Evolutionary conservation across 2,329 filamentous ascomycete genomes (phyloP).

Genomic region (Fusarium sp.): DNA sequence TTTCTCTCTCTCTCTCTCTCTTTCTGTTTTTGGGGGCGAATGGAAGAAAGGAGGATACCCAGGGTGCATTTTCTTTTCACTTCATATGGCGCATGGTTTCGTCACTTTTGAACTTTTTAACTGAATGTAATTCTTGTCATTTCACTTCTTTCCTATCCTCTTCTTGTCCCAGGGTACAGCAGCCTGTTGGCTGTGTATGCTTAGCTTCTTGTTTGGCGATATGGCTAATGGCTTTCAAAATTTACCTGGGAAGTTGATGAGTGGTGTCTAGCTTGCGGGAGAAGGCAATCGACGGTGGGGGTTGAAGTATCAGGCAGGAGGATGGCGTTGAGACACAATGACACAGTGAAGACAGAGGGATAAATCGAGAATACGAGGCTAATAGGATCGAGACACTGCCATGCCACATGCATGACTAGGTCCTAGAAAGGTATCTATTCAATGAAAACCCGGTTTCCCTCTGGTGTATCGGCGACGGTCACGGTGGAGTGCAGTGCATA

Average conservation of each 20-base stretch:
- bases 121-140: conserved; percentile 20
- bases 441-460: conserved; percentile 1
- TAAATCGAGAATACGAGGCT: conserved; percentile 10
- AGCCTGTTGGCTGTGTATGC: background rate
- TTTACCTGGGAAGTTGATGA: background rate
- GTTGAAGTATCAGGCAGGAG: conserved; percentile 8
- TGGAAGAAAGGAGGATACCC: conserved; percentile 37
- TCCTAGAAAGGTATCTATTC: background rate
- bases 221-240: background rate
- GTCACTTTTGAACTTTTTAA: conserved; percentile 15
- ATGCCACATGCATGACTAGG: conserved; percentile 1
- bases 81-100: conserved; percentile 34
- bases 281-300: background rate
- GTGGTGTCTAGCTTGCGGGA: background rate
- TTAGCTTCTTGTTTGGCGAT: conserved; percentile 6
- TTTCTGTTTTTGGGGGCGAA: conserved; percentile 14
- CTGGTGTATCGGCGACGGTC: background rate
- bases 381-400: conserved; percentile 1
- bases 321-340: conserved; percentile 24
- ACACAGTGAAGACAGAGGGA: background rate
- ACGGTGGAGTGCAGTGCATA: background rate
- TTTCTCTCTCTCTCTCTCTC: conserved; percentile 3
- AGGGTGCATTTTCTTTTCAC: conserved; percentile 38
- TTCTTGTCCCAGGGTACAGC: background rate
- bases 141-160: conserved; percentile 14